Conservation (phyloP, 2,329 filamentous ascomycete genomes). For the Fusarium austroafricanum region DNA sequence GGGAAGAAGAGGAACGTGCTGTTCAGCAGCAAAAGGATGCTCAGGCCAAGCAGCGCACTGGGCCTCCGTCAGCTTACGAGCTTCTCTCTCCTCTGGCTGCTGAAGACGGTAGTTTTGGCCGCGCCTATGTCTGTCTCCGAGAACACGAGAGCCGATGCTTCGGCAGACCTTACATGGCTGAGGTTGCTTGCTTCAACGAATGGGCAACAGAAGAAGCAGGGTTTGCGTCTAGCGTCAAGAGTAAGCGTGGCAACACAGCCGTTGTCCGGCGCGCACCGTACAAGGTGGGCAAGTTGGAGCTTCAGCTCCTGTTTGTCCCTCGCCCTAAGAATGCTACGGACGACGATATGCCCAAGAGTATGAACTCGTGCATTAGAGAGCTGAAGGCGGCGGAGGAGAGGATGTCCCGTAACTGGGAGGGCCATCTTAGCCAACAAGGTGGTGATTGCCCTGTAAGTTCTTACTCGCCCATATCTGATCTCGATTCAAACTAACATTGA, state of each 20-base stretch:
- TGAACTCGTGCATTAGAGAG: conserved; percentile 95
- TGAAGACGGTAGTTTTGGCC: conserved; percentile 92
- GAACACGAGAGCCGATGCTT: conserved; percentile 91
- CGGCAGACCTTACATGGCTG: conserved; percentile 86
- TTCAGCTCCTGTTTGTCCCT: conserved; percentile 94
- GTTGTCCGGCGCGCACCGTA: conserved; percentile 91
- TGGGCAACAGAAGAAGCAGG: conserved; percentile 91
- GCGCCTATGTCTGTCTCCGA: conserved; percentile 92
- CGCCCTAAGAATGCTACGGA: conserved; percentile 88
- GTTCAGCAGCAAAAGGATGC: conserved; percentile 73
- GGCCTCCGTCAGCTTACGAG: conserved; percentile 83
- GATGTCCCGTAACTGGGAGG: conserved; percentile 83
- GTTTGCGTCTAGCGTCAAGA: conserved; percentile 89
- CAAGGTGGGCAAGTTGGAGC: conserved; percentile 91
- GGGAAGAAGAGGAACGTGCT: conserved; percentile 82
- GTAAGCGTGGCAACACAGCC: conserved; percentile 80
- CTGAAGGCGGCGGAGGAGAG: conserved; percentile 90
- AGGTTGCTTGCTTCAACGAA: conserved; percentile 97
- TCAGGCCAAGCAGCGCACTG: conserved; percentile 69
- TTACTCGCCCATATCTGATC: too few relatives aligned
- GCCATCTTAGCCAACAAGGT: conserved; percentile 93
- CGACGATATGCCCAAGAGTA: conserved; percentile 99
- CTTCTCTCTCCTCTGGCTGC: conserved; percentile 87
- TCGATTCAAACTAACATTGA: conserved; percentile 52
- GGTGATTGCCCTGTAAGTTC: conserved; percentile 93